A percentile compares a stretch with the other conserved stretches of the same genome.
Conservation (phyloP, 495 filamentous ascomycete genomes). For the Aspergillus incahuasiensis region DNA sequence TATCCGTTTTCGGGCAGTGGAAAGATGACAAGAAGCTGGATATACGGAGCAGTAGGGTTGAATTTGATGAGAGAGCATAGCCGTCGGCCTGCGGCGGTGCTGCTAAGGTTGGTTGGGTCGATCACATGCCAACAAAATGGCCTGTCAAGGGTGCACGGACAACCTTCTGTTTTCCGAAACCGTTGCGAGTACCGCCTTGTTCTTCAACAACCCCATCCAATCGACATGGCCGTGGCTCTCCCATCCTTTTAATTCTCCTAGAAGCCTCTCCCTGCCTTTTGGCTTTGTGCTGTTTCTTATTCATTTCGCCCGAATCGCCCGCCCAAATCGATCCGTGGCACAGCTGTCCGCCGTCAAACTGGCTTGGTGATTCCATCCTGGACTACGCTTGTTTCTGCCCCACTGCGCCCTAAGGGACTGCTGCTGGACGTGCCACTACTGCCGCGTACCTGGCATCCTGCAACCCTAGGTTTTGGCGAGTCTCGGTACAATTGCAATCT, state of each 20-base stretch:
- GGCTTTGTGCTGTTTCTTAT: not conserved
- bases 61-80: no score
- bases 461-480: not conserved
- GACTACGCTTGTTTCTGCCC: constrained; percentile 5
- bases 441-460: constrained; percentile 6
- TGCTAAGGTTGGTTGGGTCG: no score
- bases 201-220: constrained; percentile 5
- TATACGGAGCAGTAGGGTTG: constrained; percentile 17
- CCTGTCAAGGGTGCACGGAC: no score
- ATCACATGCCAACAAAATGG: constrained; percentile 42
- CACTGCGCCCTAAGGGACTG: not conserved
- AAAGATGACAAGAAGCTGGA: constrained; percentile 22
- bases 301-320: not conserved
- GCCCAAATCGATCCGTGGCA: constrained; percentile 8
- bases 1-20: constrained; percentile 6
- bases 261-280: constrained; percentile 1
- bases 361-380: not conserved
- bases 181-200: not conserved
- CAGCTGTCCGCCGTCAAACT: constrained; percentile 2
- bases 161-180: no score
- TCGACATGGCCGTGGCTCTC: not conserved
- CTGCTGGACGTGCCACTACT: not conserved
- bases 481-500: not conserved
- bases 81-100: constrained; percentile 15
- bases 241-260: constrained; percentile 12